Evolutionary conservation across 2,329 filamentous ascomycete genomes (phyloP).

Genomic region (Diaporthe ampelina): DNA sequence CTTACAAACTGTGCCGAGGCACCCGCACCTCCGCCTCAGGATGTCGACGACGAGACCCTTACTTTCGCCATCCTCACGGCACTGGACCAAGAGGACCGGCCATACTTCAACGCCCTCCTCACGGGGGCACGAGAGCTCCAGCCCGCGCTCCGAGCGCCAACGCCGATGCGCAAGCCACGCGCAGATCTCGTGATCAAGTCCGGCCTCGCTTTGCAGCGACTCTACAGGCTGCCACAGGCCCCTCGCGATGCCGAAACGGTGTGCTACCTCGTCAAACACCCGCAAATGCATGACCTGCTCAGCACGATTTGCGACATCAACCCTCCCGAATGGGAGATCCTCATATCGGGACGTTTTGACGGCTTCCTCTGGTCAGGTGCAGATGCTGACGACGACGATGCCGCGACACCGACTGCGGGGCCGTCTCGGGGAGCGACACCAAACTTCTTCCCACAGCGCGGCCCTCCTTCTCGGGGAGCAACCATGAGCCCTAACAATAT

Average conservation of each 20-base stretch:
- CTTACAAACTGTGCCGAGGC: conserved; percentile 83
- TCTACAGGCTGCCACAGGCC: conserved; percentile 80
- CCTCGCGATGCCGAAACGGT: conserved; percentile 90
- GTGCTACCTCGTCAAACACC: conserved; percentile 88
- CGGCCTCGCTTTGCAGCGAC: conserved; percentile 82
- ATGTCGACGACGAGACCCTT: conserved; percentile 94
- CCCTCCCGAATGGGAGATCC: conserved; percentile 94
- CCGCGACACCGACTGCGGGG: conserved; percentile 51
- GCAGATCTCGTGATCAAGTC: conserved; percentile 82
- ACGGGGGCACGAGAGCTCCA: conserved; percentile 71
- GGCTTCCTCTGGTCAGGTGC: conserved; percentile 96
- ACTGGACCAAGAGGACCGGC: conserved; percentile 80
- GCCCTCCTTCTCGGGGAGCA: conserved; percentile 54
- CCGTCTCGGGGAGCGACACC: conserved; percentile 69
- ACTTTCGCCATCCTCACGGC: conserved; percentile 95
- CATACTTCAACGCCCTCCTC: conserved; percentile 86
- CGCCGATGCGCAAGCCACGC: conserved; percentile 74
- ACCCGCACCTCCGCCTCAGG: conserved; percentile 82
- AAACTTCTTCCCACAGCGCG: conserved; percentile 57
- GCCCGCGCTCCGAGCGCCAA: conserved; percentile 74
- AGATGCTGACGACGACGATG: conserved; percentile 68
- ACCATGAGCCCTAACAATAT: conserved; percentile 56
- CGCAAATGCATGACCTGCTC: conserved; percentile 85
- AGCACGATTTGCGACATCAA: conserved; percentile 90
- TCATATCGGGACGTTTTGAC: conserved; percentile 93